Percentiles rank a stretch among this genome's conserved stretches.
phyloP scores from a whole-genome alignment of 2,329 filamentous ascomycete genomes.

The Coleophoma cylindrospora region DNA sequence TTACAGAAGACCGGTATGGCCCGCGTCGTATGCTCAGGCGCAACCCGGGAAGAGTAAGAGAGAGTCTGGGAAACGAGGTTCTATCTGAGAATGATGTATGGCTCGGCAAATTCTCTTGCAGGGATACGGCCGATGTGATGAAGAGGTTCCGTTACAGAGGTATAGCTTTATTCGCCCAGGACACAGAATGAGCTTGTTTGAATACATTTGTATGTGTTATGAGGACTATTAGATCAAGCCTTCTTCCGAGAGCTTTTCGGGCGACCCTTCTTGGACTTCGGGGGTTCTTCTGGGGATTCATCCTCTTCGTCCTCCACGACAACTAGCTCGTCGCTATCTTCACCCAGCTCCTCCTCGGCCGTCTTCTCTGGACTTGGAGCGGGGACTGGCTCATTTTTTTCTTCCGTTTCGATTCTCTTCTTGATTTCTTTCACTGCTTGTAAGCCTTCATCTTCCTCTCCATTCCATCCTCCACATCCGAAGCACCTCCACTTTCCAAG shows the following conservation, averaged over 20 bases:
- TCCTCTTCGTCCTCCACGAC: not conserved
- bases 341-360: conserved; percentile 4
- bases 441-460: conserved; percentile 70
- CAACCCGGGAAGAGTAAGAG: too few relatives aligned
- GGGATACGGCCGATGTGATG: too few relatives aligned
- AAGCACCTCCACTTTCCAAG: conserved; percentile 86
- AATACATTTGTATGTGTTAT: too few relatives aligned
- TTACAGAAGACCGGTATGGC: too few relatives aligned
- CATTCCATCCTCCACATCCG: conserved; percentile 78
- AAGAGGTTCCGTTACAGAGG: too few relatives aligned
- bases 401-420: conserved; percentile 18
- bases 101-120: too few relatives aligned
- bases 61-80: too few relatives aligned
- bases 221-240: not conserved
- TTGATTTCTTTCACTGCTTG: conserved; percentile 65
- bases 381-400: conserved; percentile 13
- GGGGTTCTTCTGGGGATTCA: not conserved
- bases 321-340: not conserved
- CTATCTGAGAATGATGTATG: too few relatives aligned
- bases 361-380: not conserved
- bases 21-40: too few relatives aligned
- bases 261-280: not conserved
- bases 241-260: conserved; percentile 1
- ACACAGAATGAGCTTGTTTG: too few relatives aligned
- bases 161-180: too few relatives aligned